Conservation (phyloP, 495 filamentous ascomycete genomes). For the Penicillium samsonianum region DNA sequence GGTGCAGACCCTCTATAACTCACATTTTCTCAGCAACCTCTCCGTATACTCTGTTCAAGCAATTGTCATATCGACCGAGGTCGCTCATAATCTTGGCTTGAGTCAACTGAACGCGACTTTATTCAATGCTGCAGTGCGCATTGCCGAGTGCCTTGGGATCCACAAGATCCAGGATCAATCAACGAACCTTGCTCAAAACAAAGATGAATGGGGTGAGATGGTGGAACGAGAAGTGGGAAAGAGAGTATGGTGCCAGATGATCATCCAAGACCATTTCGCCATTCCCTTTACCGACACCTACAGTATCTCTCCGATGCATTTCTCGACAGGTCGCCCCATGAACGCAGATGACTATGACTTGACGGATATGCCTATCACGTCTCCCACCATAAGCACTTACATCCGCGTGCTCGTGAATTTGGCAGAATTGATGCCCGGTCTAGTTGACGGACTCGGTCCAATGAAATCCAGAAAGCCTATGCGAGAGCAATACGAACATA, state of each 20-base stretch:
- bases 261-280: conserved; percentile 51
- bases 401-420: conserved; percentile 41
- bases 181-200: conserved; percentile 18
- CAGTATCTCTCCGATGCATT: conserved; percentile 44
- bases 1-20: conserved; percentile 31
- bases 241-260: conserved; percentile 48
- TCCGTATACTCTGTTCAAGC: conserved; percentile 46
- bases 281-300: conserved; percentile 52
- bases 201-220: conserved; percentile 30
- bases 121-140: conserved; percentile 43
- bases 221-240: conserved; percentile 43
- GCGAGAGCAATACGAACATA: conserved; percentile 44
- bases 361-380: conserved; percentile 28
- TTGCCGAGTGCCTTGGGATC: conserved; percentile 40
- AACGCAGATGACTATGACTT: conserved; percentile 46
- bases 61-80: conserved; percentile 46
- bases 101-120: conserved; percentile 44
- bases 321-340: conserved; percentile 38
- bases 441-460: conserved; percentile 42
- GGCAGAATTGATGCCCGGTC: conserved; percentile 42
- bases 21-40: conserved; percentile 34
- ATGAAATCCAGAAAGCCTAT: conserved; percentile 32
- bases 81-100: conserved; percentile 49
- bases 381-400: conserved; percentile 44
- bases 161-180: conserved; percentile 34